Conservation (phyloP, 768 basidiomycete genomes). For the Suillus plorans region DNA sequence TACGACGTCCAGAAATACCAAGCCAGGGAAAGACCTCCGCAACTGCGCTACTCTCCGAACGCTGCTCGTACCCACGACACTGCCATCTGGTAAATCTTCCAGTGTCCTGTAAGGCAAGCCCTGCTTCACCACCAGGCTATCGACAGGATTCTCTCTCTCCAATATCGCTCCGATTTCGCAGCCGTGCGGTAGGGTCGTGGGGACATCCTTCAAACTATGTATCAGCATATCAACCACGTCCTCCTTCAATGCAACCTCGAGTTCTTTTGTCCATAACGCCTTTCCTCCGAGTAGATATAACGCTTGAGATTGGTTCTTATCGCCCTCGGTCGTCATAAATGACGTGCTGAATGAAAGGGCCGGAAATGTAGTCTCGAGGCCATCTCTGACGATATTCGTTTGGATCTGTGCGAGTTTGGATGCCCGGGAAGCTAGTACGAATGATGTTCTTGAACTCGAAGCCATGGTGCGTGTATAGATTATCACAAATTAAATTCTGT, state of each 20-base stretch:
- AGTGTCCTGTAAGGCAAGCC: conserved; percentile 69
- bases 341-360: conserved; percentile 46
- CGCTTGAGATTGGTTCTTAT: conserved; percentile 88
- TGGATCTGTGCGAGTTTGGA: conserved; percentile 91
- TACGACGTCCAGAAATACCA: conserved; percentile 88
- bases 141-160: conserved; percentile 85
- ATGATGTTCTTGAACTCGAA: conserved; percentile 37
- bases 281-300: conserved; percentile 91
- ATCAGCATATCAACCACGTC: conserved; percentile 86
- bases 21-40: conserved; percentile 68
- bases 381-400: conserved; percentile 73
- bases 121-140: conserved; percentile 83
- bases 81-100: conserved; percentile 83
- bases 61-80: conserved; percentile 94
- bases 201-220: conserved; percentile 92
- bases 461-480: background rate
- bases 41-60: conserved; percentile 91
- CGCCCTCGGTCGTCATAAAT: conserved; percentile 74
- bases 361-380: conserved; percentile 60
- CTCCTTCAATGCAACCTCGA: conserved; percentile 80
- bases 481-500: background rate
- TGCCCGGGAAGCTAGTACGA: conserved; percentile 80
- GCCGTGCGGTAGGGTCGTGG: conserved; percentile 80
- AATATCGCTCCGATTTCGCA: conserved; percentile 85
- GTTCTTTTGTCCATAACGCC: conserved; percentile 93